Base-by-base conservation (phyloP, 441 rosid species). In the Croton setiger region DNA sequence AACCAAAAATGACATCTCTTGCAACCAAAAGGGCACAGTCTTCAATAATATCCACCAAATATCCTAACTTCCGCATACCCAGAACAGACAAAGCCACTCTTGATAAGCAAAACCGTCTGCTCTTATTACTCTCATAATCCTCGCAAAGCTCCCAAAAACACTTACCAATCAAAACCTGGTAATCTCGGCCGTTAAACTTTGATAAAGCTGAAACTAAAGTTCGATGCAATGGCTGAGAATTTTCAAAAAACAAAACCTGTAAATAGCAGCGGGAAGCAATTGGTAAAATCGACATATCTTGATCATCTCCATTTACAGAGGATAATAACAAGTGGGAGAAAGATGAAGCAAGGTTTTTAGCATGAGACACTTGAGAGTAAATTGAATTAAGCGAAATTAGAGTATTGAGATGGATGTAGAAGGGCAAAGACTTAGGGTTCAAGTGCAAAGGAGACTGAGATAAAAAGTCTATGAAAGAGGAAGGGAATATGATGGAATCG, bases 51-150 rank as follows among this genome's bases (percentile, higher is more conserved):
- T 83, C 90, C 59, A 86, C 85, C 75, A 95, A 83, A 76, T 78
- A 90, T 43, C 94, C 94, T 74, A 92, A 80, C 64, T 92, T 95
- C 0, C 89, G 97, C 96, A 95, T 88, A 45, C 98, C 93, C 88
- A 95, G 78, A 51, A 88, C 85, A 10, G 99, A 92, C 35, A 95
- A 82, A 23, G 84, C 95, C 60, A 85, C 95, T 65, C 96, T 85
- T 20, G 99, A 92, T 59, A 95, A 90, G 60, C 94, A 85, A 62
- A 92, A 95, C 71, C 88, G 84, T 78, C 53, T 67, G 14, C 23
- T 71, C 70, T 7, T n/a, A 43, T 20, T 35, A 18, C 85, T 72
- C 1, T 87, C 84, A 65, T 83, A 88, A 74, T 83, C 89, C 64
- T 86, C 81, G 65, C 90, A 92, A 36, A 95, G 86, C 51, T 75